Evolutionary conservation across 768 basidiomycete genomes (phyloP).

Genomic region (Xerocomellus dryophilus): DNA sequence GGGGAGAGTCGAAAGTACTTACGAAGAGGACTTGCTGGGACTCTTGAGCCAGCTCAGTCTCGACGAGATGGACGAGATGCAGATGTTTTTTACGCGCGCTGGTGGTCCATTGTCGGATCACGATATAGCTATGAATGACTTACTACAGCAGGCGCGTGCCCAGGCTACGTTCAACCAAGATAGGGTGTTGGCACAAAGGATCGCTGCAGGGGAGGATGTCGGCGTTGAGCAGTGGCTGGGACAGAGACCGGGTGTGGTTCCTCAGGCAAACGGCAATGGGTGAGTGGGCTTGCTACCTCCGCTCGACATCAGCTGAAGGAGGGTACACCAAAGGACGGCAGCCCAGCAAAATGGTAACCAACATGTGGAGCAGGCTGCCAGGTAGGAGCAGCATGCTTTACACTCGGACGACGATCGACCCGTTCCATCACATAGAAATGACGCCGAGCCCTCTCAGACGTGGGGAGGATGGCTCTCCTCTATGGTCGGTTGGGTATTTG

Average conservation of each 20-base stretch:
- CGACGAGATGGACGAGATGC: constrained; percentile 20
- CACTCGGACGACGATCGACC: background rate
- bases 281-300: background rate
- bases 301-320: background rate
- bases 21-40: constrained; percentile 25
- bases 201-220: constrained; percentile 13
- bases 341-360: background rate
- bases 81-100: constrained; percentile 4
- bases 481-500: constrained; percentile 1
- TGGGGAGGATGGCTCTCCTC: constrained; percentile 24
- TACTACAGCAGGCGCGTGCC: constrained; percentile 23
- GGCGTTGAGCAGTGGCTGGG: background rate
- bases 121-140: constrained; percentile 24
- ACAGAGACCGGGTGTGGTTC: background rate
- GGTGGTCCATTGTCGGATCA: constrained; percentile 20
- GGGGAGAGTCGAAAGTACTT: constrained; percentile 20
- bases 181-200: constrained; percentile 16
- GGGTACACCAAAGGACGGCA: constrained; percentile 2
- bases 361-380: background rate
- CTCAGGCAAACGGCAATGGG: background rate
- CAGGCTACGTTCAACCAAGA: constrained; percentile 21
- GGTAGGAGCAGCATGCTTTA: constrained; percentile 7
- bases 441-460: background rate
- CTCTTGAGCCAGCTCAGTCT: constrained; percentile 20
- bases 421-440: background rate